Conservation (phyloP, 441 rosid genomes). For the Macaranga tanarius region DNA sequence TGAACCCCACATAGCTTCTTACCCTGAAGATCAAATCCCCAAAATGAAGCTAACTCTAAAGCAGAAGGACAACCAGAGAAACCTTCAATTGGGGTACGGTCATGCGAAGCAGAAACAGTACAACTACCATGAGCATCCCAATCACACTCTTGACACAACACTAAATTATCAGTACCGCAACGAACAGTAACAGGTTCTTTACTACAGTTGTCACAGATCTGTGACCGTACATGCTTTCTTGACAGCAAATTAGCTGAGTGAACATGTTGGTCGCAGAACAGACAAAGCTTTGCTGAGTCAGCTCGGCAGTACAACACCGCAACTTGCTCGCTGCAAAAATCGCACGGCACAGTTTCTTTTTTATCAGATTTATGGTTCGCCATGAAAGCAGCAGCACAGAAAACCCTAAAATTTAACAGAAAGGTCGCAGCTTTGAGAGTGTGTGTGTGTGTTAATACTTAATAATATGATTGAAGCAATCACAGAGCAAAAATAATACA, state of each 20-base stretch:
- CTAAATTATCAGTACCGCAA: conserved; percentile 54
- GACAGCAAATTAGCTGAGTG: conserved; percentile 78
- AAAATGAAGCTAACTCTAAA: conserved; percentile 53
- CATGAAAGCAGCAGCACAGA: conserved; percentile 18
- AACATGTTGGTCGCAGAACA: conserved; percentile 79
- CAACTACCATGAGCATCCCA: conserved; percentile 66
- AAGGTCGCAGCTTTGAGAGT: background rate
- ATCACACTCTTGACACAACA: conserved; percentile 70
- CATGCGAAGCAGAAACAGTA: conserved; percentile 53
- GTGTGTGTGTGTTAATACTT: too few relatives aligned
- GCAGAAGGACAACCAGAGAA: conserved; percentile 75
- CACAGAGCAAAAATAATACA: too few relatives aligned
- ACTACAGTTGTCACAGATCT: conserved; percentile 77
- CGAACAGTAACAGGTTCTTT: conserved; percentile 58
- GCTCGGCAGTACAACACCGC: conserved; percentile 72
- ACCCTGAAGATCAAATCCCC: conserved; percentile 54
- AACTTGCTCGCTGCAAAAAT: conserved; percentile 56
- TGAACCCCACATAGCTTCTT: conserved; percentile 25
- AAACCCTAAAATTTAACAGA: background rate
- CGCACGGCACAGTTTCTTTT: conserved; percentile 41
- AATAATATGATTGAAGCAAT: too few relatives aligned
- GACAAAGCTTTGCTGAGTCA: conserved; percentile 76
- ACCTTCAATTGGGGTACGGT: conserved; percentile 50
- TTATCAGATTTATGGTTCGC: conserved; percentile 24
- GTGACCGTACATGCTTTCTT: conserved; percentile 63